Evolutionary conservation across 768 basidiomycete genomes (phyloP), one percentile per base, ranked within the genome.

Genomic region (Gelatoporia subvermispora): DNA sequence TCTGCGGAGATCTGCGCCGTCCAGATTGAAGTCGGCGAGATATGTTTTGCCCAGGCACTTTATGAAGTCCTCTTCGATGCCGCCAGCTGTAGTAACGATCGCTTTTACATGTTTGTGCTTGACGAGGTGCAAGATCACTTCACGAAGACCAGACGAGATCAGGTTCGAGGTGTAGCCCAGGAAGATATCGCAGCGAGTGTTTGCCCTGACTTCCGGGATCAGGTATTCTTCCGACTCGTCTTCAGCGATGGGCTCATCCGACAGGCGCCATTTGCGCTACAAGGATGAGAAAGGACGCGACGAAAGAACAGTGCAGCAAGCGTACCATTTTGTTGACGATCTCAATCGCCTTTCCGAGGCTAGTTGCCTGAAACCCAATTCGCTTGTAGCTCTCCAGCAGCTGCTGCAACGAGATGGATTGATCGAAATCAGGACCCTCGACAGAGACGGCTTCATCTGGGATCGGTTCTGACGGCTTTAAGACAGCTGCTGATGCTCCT

Each of bases 161-260:
- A 99, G 79, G 69, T 99, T 99, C 42, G 94, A 98, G 10, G 96
- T 99, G 69, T 96, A 99, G 35, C 96, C 96, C 36, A 99, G 83
- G 65, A 99, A 96, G 62, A 98, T 77, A 54, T 84, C 85, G 69
- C 84, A 96, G 51, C 83, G 84, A 39, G 79, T 93, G 59, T 75
- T 74, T 25, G 78, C 78, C 54, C 86, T 83, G 45, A 85, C 71
- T 48, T 76, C 69, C 8, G 78, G 77, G 56, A 77, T 72, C 11
- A 69, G 61, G 59, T 74, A 82, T 45, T 86, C 76, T 24, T 90
- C 85, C 1, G 79, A 68, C 62, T 92, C 91, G 59, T 88, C 81
- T 34, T 78, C 77, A 3, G 71, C 62, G 49, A 86, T 61, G 15
- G 88, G 86, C 35, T 94, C 92, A 59, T 95, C 86, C 8, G 89